Conservation (phyloP, 2,329 filamentous ascomycete genomes). For the Xylaria sp. region DNA sequence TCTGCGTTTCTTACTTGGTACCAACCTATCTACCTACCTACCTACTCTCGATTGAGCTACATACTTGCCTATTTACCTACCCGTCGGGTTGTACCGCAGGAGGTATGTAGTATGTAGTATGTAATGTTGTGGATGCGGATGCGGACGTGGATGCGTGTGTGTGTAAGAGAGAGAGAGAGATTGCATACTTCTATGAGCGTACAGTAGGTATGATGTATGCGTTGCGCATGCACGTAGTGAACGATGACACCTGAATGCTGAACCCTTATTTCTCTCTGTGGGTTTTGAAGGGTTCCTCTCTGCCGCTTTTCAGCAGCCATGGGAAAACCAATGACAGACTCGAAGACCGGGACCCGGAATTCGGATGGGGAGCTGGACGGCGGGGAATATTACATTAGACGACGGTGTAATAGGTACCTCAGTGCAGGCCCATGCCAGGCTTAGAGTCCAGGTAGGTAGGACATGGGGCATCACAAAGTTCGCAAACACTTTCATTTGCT, state of each 20-base stretch:
- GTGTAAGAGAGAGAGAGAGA: too few species aligned
- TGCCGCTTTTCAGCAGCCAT: conserved; percentile 32
- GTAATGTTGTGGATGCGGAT: neutral
- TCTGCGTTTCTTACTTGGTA: neutral
- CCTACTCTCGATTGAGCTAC: too few species aligned
- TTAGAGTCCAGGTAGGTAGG: too few species aligned
- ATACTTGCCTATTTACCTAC: neutral
- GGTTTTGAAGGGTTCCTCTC: neutral
- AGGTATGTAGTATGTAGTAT: neutral
- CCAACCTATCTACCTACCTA: neutral
- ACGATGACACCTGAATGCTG: conserved; percentile 38
- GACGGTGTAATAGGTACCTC: too few species aligned
- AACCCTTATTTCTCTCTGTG: conserved; percentile 9
- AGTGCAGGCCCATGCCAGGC: too few species aligned
- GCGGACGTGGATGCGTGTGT: neutral
- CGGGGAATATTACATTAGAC: neutral
- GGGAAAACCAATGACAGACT: conserved; percentile 34
- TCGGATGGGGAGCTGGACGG: conserved; percentile 20
- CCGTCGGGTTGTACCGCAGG: conserved; percentile 15
- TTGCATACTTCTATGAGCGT: neutral
- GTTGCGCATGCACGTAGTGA: conserved; percentile 25
- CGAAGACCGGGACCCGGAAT: conserved; percentile 17
- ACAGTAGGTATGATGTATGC: conserved; percentile 7
- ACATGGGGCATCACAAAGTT: too few species aligned
- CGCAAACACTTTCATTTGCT: neutral